Base-by-base conservation (phyloP, 164 flowering plant genomes). In the Litsea cubeba region DNA sequence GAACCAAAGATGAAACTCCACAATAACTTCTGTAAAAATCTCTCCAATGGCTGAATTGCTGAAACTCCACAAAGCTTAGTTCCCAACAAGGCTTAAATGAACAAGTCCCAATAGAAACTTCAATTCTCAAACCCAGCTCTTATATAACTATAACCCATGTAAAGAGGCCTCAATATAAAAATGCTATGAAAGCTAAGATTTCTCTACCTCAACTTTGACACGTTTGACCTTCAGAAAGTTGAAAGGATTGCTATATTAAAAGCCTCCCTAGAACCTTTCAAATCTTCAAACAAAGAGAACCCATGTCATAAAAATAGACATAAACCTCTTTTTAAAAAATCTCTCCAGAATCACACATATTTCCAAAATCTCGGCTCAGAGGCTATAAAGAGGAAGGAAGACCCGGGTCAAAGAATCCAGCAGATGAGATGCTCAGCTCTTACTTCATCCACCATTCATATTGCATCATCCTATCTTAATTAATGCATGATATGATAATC, bases 51-150 rank as follows among this genome's bases (percentile, higher is more conserved):
- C 46, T 40, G 17, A 54, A 71, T 26, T 63, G 35, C 32, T n/a
- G 17, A 28, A 71, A 50, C 72, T 25, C 63, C 54, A 28, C 49
- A 24, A 22, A 15, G 18, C 46, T 40, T 8, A 40, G 54, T 24
- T 54, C 25, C 62, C 32, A 50, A 68, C 24, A 25, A 25, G 18
- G 20, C 60, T 49, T 20, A 74, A 68, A 74, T 12, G 60, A 23
- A 11, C 57, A 35, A 58, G 69, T 22, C 72, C 72, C 76, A 68
- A 46, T 40, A 24, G 62, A 23, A 25, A 11, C 46, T 40, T 40
- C 46, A 40, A 5, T 40, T 8, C 46, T 40, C 46, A 40, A 40
- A 1, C 8, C 8, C 46, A 8, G 46, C 46, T 40, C 46, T 40
- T 8, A 40, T 40, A 40, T 7, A 40, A 40, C 60, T 14, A 54